A percentile compares a stretch with the other conserved stretches of the same genome.
Conservation (phyloP, 371 early-diverging fungal genomes). For the Mortierella sp. region DNA sequence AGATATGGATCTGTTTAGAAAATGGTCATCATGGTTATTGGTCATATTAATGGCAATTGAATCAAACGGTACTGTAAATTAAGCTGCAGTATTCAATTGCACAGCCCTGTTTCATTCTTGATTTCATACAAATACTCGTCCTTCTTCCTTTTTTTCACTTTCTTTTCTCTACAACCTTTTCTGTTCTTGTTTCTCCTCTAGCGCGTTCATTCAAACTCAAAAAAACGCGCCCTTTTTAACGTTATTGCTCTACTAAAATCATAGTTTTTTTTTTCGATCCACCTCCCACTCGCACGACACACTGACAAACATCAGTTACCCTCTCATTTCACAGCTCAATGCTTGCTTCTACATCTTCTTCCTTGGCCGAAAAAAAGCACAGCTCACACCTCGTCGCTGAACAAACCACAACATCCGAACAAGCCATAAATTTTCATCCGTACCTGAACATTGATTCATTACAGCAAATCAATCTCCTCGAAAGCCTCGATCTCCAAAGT, state of each 20-base stretch:
- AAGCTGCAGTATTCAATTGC: background rate
- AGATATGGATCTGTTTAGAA: too few relatives aligned
- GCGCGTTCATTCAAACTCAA: background rate
- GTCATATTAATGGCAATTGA: too few relatives aligned
- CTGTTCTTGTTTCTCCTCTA: background rate
- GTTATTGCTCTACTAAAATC: background rate
- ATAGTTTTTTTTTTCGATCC: background rate
- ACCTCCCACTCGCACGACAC: too few relatives aligned
- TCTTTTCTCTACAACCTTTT: background rate
- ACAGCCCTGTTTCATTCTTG: background rate
- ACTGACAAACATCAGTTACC: too few relatives aligned
- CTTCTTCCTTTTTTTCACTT: background rate
- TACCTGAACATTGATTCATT: background rate
- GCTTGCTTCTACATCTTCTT: background rate
- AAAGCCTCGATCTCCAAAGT: slow-evolving; percentile 25
- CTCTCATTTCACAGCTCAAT: background rate
- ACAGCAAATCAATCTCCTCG: background rate
- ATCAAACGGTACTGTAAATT: background rate
- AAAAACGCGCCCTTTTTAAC: too few relatives aligned
- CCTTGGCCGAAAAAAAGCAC: background rate
- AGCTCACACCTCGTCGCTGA: background rate
- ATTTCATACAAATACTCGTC: background rate
- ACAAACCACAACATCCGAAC: too few relatives aligned
- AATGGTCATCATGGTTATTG: too few relatives aligned
- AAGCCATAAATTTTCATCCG: slow-evolving; percentile 1